Evolutionary conservation across 2,329 filamentous ascomycete genomes (phyloP), one percentile per base, ranked within the genome.

Genomic region (Fusarium udum): DNA sequence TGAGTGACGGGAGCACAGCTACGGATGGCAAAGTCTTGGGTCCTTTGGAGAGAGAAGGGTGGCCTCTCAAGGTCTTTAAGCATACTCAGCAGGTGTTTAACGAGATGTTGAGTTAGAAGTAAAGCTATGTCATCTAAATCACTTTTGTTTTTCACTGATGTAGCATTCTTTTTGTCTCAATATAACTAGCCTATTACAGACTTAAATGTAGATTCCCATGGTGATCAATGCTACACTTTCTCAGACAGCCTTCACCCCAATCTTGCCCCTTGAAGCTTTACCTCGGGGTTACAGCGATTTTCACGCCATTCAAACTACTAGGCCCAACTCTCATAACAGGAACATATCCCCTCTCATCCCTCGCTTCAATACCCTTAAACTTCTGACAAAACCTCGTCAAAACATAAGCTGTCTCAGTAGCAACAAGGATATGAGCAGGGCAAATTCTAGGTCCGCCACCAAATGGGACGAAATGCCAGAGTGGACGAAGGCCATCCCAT

Each of bases 261-360:
- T 5, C 26, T 15, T 15, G 26, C 22, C 12, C 0, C 20, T 28
- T 48, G 2, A 11, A 45, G 7, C 20, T 48, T 32, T 40, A 42
- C 26, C 36, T 60, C 13, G 34, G n/a, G 3, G 45, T 60, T 3
- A 60, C 57, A n/a, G 45, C 34, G 13, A 60, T 32, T 20, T n/a
- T 52, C 0, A 60, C 45, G 2, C 57, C 57, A 37, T 60, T 60
- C 45, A 60, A 3, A 26, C 57, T 60, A 40, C 57, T 60, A 1
- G 57, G 57, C 16, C 57, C 57, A 42, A 60, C 45, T n/a, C 57
- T 60, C 57, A 60, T 60, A 53, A 60, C 57, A 22, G 57, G 57
- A 26, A 60, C 57, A 42, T 60, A 60, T 1, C 28, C 45, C 31
- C 36, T 32, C 28, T 53, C 36, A 22, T 60, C 57, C 34, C 57